Evolutionary conservation across 1,139 yeast genomes (phyloP).

Genomic region (Blastobotrys elegans): DNA sequence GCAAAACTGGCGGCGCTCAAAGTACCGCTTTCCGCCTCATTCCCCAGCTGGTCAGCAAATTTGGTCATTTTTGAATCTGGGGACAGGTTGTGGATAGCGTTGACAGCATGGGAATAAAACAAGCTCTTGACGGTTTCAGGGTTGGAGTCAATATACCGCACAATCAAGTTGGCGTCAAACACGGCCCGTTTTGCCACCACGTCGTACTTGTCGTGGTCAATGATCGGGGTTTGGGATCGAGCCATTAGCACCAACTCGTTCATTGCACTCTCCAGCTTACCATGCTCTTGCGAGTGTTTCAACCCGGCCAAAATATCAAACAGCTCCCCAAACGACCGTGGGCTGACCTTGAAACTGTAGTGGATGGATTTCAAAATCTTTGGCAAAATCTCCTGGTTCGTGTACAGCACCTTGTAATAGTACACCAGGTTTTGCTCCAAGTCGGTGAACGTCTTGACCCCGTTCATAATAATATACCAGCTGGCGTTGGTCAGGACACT

Average conservation of each 20-base stretch:
- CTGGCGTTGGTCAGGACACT: background rate
- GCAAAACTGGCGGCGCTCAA: background rate
- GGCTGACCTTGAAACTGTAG: background rate
- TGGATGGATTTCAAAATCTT: background rate
- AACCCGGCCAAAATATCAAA: background rate
- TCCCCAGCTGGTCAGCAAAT: background rate
- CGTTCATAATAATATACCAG: conserved; percentile 9
- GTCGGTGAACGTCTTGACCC: conserved; percentile 1
- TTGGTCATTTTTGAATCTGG: background rate
- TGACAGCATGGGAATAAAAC: background rate
- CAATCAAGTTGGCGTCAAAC: background rate
- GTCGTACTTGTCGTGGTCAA: background rate
- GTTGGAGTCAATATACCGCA: conserved; percentile 1
- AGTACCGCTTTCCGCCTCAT: background rate
- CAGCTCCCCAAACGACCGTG: conserved; percentile 6
- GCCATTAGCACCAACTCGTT: background rate
- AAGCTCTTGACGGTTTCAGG: conserved; percentile 1
- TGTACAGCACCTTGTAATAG: conserved; percentile 6
- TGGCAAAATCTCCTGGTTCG: conserved; percentile 2
- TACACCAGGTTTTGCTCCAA: conserved; percentile 5
- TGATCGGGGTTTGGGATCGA: background rate
- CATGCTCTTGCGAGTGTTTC: background rate
- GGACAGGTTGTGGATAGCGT: background rate
- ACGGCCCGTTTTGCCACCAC: background rate
- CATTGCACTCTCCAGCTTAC: background rate